Conservation (phyloP, 139 green algal species). For the Pseudopediastrum boryanum region DNA sequence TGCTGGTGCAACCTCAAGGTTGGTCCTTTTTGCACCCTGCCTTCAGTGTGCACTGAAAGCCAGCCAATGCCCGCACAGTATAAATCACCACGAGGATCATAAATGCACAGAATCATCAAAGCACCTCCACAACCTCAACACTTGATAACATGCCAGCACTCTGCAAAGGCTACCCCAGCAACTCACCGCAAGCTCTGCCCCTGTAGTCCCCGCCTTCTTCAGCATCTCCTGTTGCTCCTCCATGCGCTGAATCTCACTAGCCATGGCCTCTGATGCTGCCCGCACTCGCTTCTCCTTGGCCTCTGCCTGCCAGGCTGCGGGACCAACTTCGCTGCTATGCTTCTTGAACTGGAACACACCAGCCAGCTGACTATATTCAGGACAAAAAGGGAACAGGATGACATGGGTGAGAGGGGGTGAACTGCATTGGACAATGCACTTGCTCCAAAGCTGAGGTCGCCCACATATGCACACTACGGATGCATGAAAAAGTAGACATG, state of each 20-base stretch:
- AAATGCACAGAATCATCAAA: no score
- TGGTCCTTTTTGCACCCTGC: no score
- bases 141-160: not conserved
- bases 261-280: slow-evolving; percentile 7
- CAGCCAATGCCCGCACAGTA: no score
- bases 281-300: not conserved
- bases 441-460: no score
- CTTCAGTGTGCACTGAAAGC: no score
- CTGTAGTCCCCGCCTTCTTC: not conserved
- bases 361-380: slow-evolving; percentile 23
- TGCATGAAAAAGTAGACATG: no score
- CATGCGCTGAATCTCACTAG: slow-evolving; percentile 17
- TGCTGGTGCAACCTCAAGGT: not conserved
- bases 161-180: not conserved
- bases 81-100: no score
- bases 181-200: not conserved
- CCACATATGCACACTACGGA: no score
- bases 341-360: slow-evolving; percentile 35
- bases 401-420: no score
- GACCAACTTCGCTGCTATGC: not conserved
- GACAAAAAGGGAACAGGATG: no score
- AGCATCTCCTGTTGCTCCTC: slow-evolving; percentile 28
- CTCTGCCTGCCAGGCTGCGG: slow-evolving; percentile 25
- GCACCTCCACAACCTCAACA: no score
- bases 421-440: no score